phyloP scores from a whole-genome alignment of 768 basidiomycete species.

The Neoboletus magnificus region DNA sequence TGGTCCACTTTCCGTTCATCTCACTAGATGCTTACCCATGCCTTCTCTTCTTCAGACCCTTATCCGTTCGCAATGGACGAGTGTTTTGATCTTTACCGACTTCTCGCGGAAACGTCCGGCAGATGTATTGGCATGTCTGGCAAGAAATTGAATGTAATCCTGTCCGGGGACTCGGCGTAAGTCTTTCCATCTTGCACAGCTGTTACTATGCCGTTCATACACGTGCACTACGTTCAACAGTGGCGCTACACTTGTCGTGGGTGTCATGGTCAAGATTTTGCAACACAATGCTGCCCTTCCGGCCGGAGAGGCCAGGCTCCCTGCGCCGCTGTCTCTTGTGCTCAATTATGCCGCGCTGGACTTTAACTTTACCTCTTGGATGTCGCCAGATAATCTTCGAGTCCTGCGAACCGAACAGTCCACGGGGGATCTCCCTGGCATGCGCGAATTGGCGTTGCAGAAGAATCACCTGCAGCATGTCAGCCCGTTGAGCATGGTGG shows the following conservation, averaged over 20 bases:
- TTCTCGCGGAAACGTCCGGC: constrained; percentile 79
- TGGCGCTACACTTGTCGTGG: constrained; percentile 83
- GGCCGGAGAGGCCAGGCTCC: constrained; percentile 43
- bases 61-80: constrained; percentile 97
- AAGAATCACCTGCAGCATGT: constrained; percentile 89
- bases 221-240: constrained; percentile 39
- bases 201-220: constrained; percentile 5
- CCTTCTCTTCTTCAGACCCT: constrained; percentile 58
- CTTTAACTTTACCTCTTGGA: constrained; percentile 99
- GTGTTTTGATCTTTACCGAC: constrained; percentile 83
- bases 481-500: constrained; percentile 89
- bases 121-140: constrained; percentile 84
- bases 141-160: constrained; percentile 68
- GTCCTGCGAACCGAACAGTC: constrained; percentile 88
- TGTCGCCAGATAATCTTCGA: constrained; percentile 78
- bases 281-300: constrained; percentile 48
- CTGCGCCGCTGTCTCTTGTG: constrained; percentile 76
- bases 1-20: constrained; percentile 19
- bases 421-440: constrained; percentile 70
- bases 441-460: constrained; percentile 67
- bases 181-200: constrained; percentile 31
- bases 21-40: not conserved
- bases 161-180: constrained; percentile 97
- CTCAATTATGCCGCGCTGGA: constrained; percentile 91
- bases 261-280: constrained; percentile 80